These are phyloP conservation scores for Rosa multiflora DNA, from an alignment of 306 rosid species.

Conservation along the genomic window DNA sequence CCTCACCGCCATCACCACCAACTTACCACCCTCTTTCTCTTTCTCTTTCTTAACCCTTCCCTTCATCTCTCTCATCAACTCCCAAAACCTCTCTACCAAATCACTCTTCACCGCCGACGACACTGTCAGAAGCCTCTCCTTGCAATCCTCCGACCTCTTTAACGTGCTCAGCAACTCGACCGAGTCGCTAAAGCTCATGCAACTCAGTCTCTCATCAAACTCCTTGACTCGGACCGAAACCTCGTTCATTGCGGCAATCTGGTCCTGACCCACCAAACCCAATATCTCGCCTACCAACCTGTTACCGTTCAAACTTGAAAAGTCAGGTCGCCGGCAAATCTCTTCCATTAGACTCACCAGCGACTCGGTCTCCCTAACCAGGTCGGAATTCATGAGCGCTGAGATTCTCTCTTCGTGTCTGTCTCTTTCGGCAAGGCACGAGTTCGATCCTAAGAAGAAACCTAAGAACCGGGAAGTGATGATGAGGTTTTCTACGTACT, in stretches of 20 bases:
- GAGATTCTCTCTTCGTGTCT: constrained; percentile 43
- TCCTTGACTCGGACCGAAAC: constrained; percentile 44
- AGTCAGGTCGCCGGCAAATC: constrained; percentile 46
- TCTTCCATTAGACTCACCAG: constrained; percentile 47
- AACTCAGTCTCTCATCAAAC: constrained; percentile 51
- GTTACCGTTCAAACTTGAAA: constrained; percentile 20
- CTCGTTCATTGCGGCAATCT: constrained; percentile 29
- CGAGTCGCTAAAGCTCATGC: constrained; percentile 60
- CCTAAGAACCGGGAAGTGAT: constrained; percentile 53
- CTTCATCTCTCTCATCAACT: constrained; percentile 38
- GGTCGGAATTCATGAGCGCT: constrained; percentile 36
- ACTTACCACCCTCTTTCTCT: constrained; percentile 31
- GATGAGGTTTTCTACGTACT: constrained; percentile 55
- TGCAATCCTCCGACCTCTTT: constrained; percentile 60
- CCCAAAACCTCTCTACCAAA: constrained; percentile 45
- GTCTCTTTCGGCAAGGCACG: constrained; percentile 14
- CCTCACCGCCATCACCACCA: constrained; percentile 9
- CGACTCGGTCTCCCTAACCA: constrained; percentile 53
- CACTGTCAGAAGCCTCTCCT: constrained; percentile 32
- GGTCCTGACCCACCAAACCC: constrained; percentile 49
- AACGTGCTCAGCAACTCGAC: constrained; percentile 58
- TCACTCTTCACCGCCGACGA: constrained; percentile 10
- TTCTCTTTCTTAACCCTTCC: constrained; percentile 30
- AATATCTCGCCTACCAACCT: constrained; percentile 47
- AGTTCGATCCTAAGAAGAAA: constrained; percentile 41